Evolutionary conservation across 768 basidiomycete species (phyloP).

Genomic region (Punctularia strigosozonata): DNA sequence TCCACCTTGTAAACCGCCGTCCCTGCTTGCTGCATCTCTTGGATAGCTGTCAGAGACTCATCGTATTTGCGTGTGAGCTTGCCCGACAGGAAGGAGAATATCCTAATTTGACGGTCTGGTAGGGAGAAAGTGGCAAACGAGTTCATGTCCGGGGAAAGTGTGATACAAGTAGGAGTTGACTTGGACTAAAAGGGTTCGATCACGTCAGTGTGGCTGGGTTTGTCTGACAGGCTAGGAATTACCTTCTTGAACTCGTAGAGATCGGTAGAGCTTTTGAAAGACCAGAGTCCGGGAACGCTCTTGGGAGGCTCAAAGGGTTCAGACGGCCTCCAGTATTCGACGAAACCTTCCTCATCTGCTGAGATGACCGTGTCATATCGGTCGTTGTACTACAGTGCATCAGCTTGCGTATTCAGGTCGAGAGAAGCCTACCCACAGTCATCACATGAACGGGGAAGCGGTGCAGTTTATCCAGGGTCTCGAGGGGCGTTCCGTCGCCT

Average conservation of each 20-base stretch:
- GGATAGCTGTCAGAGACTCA: constrained; percentile 83
- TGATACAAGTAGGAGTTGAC: constrained; percentile 84
- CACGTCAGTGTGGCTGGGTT: neutral
- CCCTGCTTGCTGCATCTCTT: constrained; percentile 98
- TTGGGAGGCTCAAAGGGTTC: constrained; percentile 85
- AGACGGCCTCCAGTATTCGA: constrained; percentile 91
- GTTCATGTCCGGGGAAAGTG: constrained; percentile 79
- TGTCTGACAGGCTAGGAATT: constrained; percentile 4
- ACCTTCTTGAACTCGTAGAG: constrained; percentile 99
- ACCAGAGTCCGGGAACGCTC: constrained; percentile 72
- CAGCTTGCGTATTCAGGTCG: neutral
- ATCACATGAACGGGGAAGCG: constrained; percentile 86
- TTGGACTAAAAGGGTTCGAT: constrained; percentile 47
- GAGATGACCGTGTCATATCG: constrained; percentile 86
- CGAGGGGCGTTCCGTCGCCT: constrained; percentile 68
- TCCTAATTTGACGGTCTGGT: constrained; percentile 86
- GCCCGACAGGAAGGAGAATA: constrained; percentile 85
- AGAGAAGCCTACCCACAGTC: constrained; percentile 40
- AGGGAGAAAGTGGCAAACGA: constrained; percentile 91
- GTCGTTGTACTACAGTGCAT: constrained; percentile 64
- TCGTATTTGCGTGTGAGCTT: constrained; percentile 92
- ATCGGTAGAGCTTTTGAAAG: constrained; percentile 84
- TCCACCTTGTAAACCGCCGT: constrained; percentile 88
- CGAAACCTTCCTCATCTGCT: constrained; percentile 87
- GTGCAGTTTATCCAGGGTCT: constrained; percentile 70